A percentile compares a stretch with the other conserved stretches of the same genome.
Conservation (phyloP, 2,329 filamentous ascomycete species). For the Paraphaeosphaeria sporulosa region DNA sequence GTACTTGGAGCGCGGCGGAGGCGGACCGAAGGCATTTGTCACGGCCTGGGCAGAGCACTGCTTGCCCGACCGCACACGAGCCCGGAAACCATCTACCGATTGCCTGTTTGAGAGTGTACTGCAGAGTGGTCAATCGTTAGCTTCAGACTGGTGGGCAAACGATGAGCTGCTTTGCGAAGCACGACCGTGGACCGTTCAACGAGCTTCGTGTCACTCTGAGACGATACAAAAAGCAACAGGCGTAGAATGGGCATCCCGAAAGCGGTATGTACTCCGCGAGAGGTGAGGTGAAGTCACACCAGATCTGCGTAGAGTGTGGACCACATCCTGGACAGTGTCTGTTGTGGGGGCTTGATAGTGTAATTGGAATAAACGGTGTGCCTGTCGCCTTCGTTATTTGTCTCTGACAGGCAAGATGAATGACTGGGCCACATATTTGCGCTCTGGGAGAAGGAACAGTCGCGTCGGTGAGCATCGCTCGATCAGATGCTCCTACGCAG, state of each 20-base stretch:
- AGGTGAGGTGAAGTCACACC: constrained; percentile 18
- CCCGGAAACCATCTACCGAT: constrained; percentile 16
- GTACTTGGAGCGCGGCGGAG: background rate
- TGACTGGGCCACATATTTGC: background rate
- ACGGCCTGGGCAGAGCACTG: background rate
- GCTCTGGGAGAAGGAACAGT: background rate
- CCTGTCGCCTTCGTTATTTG: background rate
- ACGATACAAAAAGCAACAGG: constrained; percentile 11
- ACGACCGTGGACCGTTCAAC: background rate
- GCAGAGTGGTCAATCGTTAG: constrained; percentile 7
- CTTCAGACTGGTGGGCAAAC: constrained; percentile 14
- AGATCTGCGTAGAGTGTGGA: constrained; percentile 10
- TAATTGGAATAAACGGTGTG: background rate
- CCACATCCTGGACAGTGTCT: constrained; percentile 9
- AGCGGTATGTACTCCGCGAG: constrained; percentile 17
- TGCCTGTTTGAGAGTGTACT: constrained; percentile 19
- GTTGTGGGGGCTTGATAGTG: constrained; percentile 2
- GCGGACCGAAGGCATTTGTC: background rate
- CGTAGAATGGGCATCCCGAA: constrained; percentile 8
- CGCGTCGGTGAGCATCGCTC: background rate
- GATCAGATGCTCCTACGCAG: background rate
- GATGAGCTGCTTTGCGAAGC: constrained; percentile 19
- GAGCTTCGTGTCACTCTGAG: constrained; percentile 1
- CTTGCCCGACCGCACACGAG: background rate
- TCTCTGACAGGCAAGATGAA: background rate